Conservation (phyloP, 768 basidiomycete species). For the Pisolithus marmoratus region DNA sequence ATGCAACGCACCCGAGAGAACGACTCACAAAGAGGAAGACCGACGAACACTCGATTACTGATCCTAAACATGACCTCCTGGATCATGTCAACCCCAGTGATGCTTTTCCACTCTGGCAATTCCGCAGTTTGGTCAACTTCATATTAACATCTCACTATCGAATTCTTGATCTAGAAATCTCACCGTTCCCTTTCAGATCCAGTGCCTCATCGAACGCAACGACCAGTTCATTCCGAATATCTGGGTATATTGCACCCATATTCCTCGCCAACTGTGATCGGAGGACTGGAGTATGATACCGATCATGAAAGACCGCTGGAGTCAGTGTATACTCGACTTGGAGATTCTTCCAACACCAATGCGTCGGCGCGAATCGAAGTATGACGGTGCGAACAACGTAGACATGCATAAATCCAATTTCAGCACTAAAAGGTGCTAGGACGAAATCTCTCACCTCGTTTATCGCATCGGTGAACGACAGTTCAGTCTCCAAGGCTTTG, state of each 20-base stretch:
- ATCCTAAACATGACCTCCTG: conserved; percentile 35
- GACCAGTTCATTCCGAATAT: conserved; percentile 42
- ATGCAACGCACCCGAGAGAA: not conserved
- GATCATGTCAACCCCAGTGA: conserved; percentile 21
- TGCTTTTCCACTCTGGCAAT: conserved; percentile 35
- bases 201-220: conserved; percentile 37
- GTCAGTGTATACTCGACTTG: not conserved
- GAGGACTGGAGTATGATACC: conserved; percentile 27
- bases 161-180: not conserved
- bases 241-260: conserved; percentile 31
- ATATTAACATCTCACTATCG: too few species aligned
- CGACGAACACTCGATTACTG: conserved; percentile 45
- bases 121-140: too few species aligned
- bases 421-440: not conserved
- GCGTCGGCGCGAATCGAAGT: conserved; percentile 10
- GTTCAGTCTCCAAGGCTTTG: not conserved
- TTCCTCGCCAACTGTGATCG: conserved; percentile 31
- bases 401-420: not conserved
- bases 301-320: conserved; percentile 6
- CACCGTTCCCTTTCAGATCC: conserved; percentile 13
- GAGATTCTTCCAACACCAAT: not conserved
- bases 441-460: not conserved
- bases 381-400: conserved; percentile 20
- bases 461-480: not conserved
- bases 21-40: conserved; percentile 40